phyloP scores from a whole-genome alignment of 2,329 filamentous ascomycete species.

The Monosporascus sp. region DNA sequence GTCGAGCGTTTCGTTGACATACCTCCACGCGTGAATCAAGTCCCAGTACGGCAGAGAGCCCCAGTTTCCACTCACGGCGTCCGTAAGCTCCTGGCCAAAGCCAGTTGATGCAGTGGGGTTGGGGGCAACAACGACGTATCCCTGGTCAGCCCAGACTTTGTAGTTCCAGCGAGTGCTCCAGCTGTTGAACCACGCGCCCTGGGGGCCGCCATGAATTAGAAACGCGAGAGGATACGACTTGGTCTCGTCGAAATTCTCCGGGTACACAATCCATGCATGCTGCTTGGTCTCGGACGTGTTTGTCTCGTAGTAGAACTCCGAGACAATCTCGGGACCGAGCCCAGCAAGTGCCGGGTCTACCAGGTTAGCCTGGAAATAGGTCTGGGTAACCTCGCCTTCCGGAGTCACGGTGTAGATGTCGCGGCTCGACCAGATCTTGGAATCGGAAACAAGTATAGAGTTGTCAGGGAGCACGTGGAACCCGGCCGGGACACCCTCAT shows the following conservation, averaged over 20 bases:
- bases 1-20: conserved; percentile 43
- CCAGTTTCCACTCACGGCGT: conserved; percentile 45
- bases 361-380: conserved; percentile 30
- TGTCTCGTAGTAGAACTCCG: conserved; percentile 29
- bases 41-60: conserved; percentile 50
- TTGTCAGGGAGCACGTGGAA: conserved; percentile 24
- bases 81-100: conserved; percentile 49
- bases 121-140: conserved; percentile 49
- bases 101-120: conserved; percentile 50
- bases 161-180: conserved; percentile 52
- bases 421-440: conserved; percentile 30
- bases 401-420: conserved; percentile 27
- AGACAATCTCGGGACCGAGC: conserved; percentile 25
- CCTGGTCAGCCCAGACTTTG: conserved; percentile 50
- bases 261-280: conserved; percentile 29
- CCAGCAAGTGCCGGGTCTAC: conserved; percentile 29
- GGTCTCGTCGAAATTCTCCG: conserved; percentile 25
- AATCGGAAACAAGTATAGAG: conserved; percentile 26
- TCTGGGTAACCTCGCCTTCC: conserved; percentile 20
- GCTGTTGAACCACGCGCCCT: conserved; percentile 45
- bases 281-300: conserved; percentile 28
- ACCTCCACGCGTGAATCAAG: conserved; percentile 46
- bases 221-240: conserved; percentile 50
- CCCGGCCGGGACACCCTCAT: conserved; percentile 23
- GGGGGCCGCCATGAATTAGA: conserved; percentile 49